Evolutionary conservation across 805 yeast genomes (phyloP), one percentile per base, ranked within the genome.

Genomic region (Candida maesae): DNA sequence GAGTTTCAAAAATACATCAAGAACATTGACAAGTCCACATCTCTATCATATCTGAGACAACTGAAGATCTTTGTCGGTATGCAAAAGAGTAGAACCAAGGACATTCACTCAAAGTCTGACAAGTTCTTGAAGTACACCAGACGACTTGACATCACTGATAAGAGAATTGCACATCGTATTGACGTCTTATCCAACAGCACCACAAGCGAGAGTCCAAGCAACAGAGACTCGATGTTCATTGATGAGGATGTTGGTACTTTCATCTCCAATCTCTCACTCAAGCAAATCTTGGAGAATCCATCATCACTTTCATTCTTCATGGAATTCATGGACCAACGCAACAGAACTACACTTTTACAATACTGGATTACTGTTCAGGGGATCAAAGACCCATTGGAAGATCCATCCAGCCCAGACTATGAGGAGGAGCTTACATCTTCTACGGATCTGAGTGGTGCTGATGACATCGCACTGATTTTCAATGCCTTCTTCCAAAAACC

Each of bases 351-450:
- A 0, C 55, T 79, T 21, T 53, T 87, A 4, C 80, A 79, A 33
- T 79, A 78, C 45, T 84, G 89, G 87, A 57, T 74, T 5, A 71
- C 76, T 2, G 81, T 87, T 3, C 84, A 86, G 45, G 68, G 74
- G 0, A 71, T 86, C 28, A 77, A 79, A 51, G 84, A 84, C 36
- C 95, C 96, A 0, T 59, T 89, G 14, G 84, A 74, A 42, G 66
- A 66, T 47, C 59, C 66, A 3, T 49, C 41, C n/a, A 49, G 52
- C 23, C 60, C 60, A 3, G 66, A 62, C 12, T 36, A 60, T 27
- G 52, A 51, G 16, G 55, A 47, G n/a, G 52, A 53, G 33, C 21
- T 46, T 20, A 36, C 55, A 50, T 28, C 56, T 5, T 64, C 67
- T 2, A 51, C 66, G 12, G 76, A 71, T 41, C 63, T 72, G 36